Evolutionary conservation across 192 early-diverging fungal genomes (phyloP).

Genomic region (Spizellomyces sp.): DNA sequence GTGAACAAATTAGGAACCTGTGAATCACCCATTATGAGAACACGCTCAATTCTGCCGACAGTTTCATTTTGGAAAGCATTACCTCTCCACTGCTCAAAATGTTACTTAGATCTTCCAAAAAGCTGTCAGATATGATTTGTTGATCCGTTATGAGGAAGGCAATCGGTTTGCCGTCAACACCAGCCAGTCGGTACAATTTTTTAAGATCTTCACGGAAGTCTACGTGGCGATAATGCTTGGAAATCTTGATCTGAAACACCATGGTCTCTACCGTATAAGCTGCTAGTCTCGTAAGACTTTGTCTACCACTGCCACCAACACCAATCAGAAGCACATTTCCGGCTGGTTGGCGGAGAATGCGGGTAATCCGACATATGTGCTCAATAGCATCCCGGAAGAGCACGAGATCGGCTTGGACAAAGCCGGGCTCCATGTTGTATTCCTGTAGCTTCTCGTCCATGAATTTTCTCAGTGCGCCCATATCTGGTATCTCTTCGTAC

Average conservation of each 20-base stretch:
- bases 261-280: slow-evolving; percentile 54
- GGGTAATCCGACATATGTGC: slow-evolving; percentile 61
- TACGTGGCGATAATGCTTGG: slow-evolving; percentile 57
- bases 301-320: slow-evolving; percentile 58
- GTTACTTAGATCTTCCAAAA: slow-evolving; percentile 61
- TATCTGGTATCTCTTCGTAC: slow-evolving; percentile 54
- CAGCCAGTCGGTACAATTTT: slow-evolving; percentile 50
- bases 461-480: slow-evolving; percentile 50
- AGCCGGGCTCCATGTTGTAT: slow-evolving; percentile 58
- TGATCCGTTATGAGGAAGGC: slow-evolving; percentile 62
- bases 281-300: slow-evolving; percentile 52
- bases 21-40: no score
- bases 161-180: slow-evolving; percentile 55
- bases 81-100: slow-evolving; percentile 64
- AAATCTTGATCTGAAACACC: slow-evolving; percentile 64
- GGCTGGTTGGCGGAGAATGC: slow-evolving; percentile 52
- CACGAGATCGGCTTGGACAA: slow-evolving; percentile 54
- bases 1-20: slow-evolving; percentile 59
- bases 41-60: no score
- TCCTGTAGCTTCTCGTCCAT: slow-evolving; percentile 58
- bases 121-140: slow-evolving; percentile 56
- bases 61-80: slow-evolving; percentile 6
- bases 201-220: slow-evolving; percentile 65
- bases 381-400: slow-evolving; percentile 61
- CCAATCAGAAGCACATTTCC: slow-evolving; percentile 62